phyloP scores from a whole-genome alignment of 257 asterid genomes.

The Solanum dulcamara region DNA sequence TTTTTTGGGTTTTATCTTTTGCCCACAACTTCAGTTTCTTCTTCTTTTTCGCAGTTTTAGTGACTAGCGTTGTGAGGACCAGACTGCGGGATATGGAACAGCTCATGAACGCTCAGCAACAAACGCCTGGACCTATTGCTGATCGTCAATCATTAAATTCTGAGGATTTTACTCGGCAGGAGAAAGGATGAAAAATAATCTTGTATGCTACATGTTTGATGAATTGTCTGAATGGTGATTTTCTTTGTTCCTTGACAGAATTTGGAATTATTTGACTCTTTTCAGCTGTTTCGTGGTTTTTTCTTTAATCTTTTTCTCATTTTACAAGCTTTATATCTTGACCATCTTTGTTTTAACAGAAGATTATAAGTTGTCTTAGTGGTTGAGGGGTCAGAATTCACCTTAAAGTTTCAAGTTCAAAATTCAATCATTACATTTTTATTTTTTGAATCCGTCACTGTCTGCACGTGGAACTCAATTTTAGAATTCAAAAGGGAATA shows the following conservation, averaged over 20 bases:
- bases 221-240: slow-evolving; percentile 1
- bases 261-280: background rate
- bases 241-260: background rate
- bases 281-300: background rate
- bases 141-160: background rate
- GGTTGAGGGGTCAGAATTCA: no score
- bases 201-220: slow-evolving; percentile 7
- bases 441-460: no score
- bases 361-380: no score
- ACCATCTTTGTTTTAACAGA: background rate
- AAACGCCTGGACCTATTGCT: slow-evolving; percentile 2
- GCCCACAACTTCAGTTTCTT: background rate
- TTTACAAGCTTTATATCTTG: background rate
- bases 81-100: slow-evolving; percentile 56
- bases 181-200: background rate
- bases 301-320: background rate
- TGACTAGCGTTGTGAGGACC: slow-evolving; percentile 47
- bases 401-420: no score
- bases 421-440: no score
- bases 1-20: background rate
- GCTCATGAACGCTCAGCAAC: slow-evolving; percentile 25
- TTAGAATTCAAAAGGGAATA: background rate
- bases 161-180: slow-evolving; percentile 11
- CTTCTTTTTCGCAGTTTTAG: slow-evolving; percentile 28
- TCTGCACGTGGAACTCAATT: no score